Base-by-base conservation (phyloP, 2,329 filamentous ascomycete genomes). In the Diatrype stigma region DNA sequence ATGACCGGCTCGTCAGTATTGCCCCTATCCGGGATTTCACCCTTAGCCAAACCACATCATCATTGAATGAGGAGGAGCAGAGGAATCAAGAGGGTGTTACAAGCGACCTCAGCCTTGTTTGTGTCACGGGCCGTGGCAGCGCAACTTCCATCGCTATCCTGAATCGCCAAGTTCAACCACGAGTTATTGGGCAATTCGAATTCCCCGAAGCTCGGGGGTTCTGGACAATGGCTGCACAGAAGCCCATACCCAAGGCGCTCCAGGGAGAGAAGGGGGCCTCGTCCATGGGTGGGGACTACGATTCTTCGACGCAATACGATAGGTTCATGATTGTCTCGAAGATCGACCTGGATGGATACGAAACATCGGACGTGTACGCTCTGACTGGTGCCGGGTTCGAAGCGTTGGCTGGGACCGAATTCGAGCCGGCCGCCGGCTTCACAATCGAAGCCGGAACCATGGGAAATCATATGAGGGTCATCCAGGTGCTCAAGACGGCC, bases 381-480 rank as follows among this genome's bases (percentile, higher is more conserved):
- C 75, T 93, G 37, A 88, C 85, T n/a, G 82, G 81, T 1, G 83
- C 84, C 28, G 84, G 84, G 3, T 84, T 95, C 52, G 86, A 91
- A 65, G 83, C 87, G 37, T 78, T 93, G 7, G 82, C 83, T 34
- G 90, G 87, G 37, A 90, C 91, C 0, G 94, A 99, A 63, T 96
- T 97, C 65, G 95, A 99, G 55, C 85, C 88, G 3, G 89, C 90
- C 44, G 90, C 92, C 55, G 94, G 92, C 23, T 82, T 86, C 30
- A 96, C 94, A 0, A 79, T 97, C 45, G 88, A 95, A 59, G 87
- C 94, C 17, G 90, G 89, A 16, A 88, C 87, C 0, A 82, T 99
- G 68, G 88, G 87, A n/a, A 82, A 82, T 47, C 84, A 89, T 53
- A 89, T 82, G 64, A 84, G 90, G 52, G 85, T 97, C 32, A 86